Base-by-base conservation (phyloP, 805 yeast species). In the Nakazawaea ishiwadae region DNA sequence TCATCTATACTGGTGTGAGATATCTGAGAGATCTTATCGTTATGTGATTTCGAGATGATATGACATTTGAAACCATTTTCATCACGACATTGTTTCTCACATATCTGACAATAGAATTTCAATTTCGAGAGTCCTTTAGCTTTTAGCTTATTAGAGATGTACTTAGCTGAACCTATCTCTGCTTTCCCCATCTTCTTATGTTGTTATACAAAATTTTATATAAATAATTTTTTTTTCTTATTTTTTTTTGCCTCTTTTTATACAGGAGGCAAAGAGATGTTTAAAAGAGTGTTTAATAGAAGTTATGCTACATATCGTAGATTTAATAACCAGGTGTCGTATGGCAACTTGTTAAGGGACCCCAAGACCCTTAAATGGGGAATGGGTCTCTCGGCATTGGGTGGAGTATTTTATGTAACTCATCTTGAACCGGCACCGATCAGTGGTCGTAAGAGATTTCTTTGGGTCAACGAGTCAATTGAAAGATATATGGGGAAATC, bases 21-120 rank as follows among this genome's bases (percentile, higher is more conserved):
- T 5, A 77, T 58, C 4, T 70, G 66, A 15, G 69, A 60, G 33
- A 84, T 73, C 39, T 75, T 76, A 15, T 76, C 73, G 35, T 74
- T 60, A 56, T 93, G 99, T 1, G 84, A 69, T 34, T 85, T 87
- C n/a, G 95, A 80, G 48, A 72, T 70, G n/a, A 82, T 71, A 59
- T 93, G 99, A 53, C 91, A 84, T 53, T 84, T 83, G 67, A 85
- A 93, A 19, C 99, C 99, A 62, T 93, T 91, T 48, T 85, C 95
- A 58, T 95, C 99, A 42, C 97, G 67, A 58, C 98, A 90, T 63
- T 93, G 99, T 54, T 91, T 88, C 56, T 73, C 77, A 55, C 99
- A 93, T 3, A 87, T 72, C 58, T 84, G 98, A 60, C 99, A 93
- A 61, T 89, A 95, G 71, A 78, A 91, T 46, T 78, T 71, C 39